These are phyloP conservation scores for Elongisporangium anandrum DNA, from an alignment of 352 stramenopile genomes.

Conservation along the genomic window DNA sequence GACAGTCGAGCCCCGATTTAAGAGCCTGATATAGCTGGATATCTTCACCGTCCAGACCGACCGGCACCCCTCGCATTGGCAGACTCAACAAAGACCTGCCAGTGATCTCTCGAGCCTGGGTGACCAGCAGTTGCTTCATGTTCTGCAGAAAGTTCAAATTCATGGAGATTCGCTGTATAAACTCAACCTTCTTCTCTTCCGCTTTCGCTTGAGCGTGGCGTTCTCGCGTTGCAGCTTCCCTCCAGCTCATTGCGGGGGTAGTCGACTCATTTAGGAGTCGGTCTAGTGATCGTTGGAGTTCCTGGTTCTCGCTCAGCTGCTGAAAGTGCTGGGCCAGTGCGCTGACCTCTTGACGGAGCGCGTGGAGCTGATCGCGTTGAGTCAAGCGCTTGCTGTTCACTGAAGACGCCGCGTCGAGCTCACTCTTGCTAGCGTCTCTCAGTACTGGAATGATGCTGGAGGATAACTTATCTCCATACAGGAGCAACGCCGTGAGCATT, in stretches of 20 bases:
- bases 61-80: background rate
- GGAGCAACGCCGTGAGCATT: background rate
- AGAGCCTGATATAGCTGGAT: background rate
- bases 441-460: background rate
- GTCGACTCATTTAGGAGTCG: background rate
- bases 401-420: background rate
- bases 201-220: background rate
- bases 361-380: background rate
- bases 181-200: background rate
- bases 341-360: background rate
- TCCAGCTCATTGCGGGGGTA: background rate
- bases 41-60: background rate
- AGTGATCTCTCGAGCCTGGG: background rate
- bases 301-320: background rate
- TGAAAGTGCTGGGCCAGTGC: background rate
- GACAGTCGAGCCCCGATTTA: background rate
- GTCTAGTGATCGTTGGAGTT: background rate
- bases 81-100: background rate
- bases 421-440: background rate
- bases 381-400: background rate
- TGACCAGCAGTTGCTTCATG: background rate
- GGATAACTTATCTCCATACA: background rate
- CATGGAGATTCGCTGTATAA: background rate
- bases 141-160: background rate
- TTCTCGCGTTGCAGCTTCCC: background rate